A percentile compares a stretch with the other conserved stretches of the same genome.
Evolutionary conservation across 106 monocot genomes (phyloP).

Genomic region (Ottelia alismoides): DNA sequence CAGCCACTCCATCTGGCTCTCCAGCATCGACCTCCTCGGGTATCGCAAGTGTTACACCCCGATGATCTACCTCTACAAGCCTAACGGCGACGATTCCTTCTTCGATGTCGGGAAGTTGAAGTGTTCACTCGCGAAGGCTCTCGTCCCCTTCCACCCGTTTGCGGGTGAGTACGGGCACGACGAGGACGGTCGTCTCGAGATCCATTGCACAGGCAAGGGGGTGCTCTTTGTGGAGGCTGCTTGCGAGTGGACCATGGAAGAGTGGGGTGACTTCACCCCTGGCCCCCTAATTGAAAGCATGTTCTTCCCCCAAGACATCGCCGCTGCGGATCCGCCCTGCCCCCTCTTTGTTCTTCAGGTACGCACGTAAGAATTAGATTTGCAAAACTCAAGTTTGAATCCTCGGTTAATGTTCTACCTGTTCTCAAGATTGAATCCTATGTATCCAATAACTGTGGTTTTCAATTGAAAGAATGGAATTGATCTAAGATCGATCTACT

Average conservation of each 20-base stretch:
- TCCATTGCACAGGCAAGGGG: slow-evolving; percentile 52
- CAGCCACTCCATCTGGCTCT: slow-evolving; percentile 13
- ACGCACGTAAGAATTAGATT: no score
- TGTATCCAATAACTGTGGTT: no score
- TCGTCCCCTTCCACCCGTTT: slow-evolving; percentile 38
- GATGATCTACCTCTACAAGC: slow-evolving; percentile 21
- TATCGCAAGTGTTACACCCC: slow-evolving; percentile 6
- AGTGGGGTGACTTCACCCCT: slow-evolving; percentile 37
- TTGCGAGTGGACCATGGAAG: slow-evolving; percentile 18
- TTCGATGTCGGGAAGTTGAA: slow-evolving; percentile 15
- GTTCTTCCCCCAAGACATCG: slow-evolving; percentile 13
- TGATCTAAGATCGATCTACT: no score
- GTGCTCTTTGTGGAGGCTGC: slow-evolving; percentile 37
- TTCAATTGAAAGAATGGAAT: no score
- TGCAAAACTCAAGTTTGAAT: no score
- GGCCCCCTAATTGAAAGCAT: slow-evolving; percentile 10
- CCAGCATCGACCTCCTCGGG: slow-evolving; percentile 10
- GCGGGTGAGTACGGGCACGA: slow-evolving; percentile 26
- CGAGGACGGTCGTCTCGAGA: slow-evolving; percentile 22
- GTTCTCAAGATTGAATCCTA: no score
- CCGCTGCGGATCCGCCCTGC: neutral
- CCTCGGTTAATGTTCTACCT: no score
- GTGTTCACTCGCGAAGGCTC: slow-evolving; percentile 12
- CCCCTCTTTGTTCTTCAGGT: slow-evolving; percentile 12
- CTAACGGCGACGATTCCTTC: slow-evolving; percentile 3